phyloP scores from a whole-genome alignment of 768 basidiomycete genomes.

The Tubosaeta brunneosetosa region DNA sequence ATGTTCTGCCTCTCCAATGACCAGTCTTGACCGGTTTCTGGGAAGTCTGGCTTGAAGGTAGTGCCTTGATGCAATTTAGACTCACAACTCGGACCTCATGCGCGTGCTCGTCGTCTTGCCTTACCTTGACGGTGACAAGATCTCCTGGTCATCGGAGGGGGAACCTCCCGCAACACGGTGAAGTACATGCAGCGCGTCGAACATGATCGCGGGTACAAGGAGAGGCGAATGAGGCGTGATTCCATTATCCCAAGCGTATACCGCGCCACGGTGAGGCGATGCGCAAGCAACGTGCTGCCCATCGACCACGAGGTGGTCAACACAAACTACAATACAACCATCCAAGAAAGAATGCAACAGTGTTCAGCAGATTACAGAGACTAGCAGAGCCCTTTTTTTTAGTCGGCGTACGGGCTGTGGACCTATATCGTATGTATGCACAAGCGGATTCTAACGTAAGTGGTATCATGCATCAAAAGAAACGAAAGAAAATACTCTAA shows the following conservation, averaged over 20 bases:
- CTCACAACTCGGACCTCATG: background rate
- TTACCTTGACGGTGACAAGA: slow-evolving; percentile 2
- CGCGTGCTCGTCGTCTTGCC: background rate
- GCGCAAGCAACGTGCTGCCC: no score
- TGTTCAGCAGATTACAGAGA: background rate
- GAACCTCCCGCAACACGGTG: slow-evolving; percentile 42
- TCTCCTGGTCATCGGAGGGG: slow-evolving; percentile 44
- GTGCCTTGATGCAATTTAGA: no score
- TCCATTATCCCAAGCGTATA: no score
- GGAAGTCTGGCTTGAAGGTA: no score
- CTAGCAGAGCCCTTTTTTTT: background rate
- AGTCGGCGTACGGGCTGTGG: background rate
- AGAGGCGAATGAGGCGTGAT: no score
- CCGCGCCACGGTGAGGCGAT: no score
- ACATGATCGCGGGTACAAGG: slow-evolving; percentile 36
- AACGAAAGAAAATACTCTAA: slow-evolving; percentile 9
- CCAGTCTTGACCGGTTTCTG: no score
- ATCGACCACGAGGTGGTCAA: no score
- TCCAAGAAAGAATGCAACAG: background rate
- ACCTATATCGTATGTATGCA: slow-evolving; percentile 14
- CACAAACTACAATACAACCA: background rate
- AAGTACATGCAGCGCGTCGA: slow-evolving; percentile 41
- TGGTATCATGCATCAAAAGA: slow-evolving; percentile 10
- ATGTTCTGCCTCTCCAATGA: background rate
- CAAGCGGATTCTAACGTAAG: slow-evolving; percentile 2